Base-by-base conservation (phyloP, 768 basidiomycete genomes). In the Steccherinum ochraceum region DNA sequence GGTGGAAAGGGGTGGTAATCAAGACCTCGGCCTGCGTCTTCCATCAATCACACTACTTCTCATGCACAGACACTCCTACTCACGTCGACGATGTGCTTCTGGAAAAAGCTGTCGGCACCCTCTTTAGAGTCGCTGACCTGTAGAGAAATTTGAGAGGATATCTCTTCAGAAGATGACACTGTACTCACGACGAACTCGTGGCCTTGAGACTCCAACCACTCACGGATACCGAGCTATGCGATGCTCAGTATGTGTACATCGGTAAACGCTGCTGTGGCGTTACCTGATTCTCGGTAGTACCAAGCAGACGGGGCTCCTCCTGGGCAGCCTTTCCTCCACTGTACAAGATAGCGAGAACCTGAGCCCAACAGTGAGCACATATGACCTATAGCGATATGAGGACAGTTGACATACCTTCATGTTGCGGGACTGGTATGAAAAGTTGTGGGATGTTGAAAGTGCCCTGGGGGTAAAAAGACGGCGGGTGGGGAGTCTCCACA, bases 1-100 rank as follows among this genome's bases (percentile, higher is more conserved):
- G 88, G 66, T 91, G 88, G 81, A 91, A 90, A 3, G 88, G 87
- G 3, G 88, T 89, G 2, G 88, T 88, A 64, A 89, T 89, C 61
- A 89, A 65, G 51, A 89, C 78, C 65, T 89, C 88, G 43, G 85
- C 83, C 84, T 88, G 60, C 49, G 39, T 52, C n/a, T n/a, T n/a
- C n/a, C n/a, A n/a, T 48, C 48, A 13, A 52, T 52, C 27, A 50
- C 30, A 51, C 46, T 56, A 24, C 57, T 55, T 3, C 19, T 45
- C 55, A 53, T 24, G 45, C 25, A 21, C 18, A 11, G 41, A 48
- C 25, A 24, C 2, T 27, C 19, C 12, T 40, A 70, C 84, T 48
- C 64, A 89, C 88, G 65, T 89, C 87, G 44, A 77, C 77, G 50
- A 93, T 76, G 67, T 93, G 78, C 67, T 88, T 90, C 65, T 89